Percentiles rank a stretch among this genome's conserved stretches.
Conservation (phyloP, 2,329 filamentous ascomycete genomes). For the Mycogone perniciosa region DNA sequence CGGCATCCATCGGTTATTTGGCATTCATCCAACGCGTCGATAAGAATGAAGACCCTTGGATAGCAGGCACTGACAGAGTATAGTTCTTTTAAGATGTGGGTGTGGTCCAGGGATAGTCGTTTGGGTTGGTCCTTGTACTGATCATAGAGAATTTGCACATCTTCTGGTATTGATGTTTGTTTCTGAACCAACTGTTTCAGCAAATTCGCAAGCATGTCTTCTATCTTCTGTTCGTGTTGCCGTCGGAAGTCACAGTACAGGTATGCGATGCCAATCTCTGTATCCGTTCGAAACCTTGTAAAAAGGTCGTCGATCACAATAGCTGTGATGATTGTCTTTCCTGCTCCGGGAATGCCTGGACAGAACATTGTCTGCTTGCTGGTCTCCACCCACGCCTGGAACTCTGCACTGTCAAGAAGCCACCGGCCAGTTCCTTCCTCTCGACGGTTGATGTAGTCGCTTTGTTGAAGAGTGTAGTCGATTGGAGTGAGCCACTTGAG, state of each 20-base stretch:
- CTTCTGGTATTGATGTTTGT: not conserved
- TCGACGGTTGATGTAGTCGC: no score
- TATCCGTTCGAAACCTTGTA: not conserved
- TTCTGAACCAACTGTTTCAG: not conserved
- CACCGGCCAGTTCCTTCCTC: not conserved
- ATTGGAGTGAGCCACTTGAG: no score
- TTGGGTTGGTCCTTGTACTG: not conserved
- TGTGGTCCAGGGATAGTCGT: not conserved
- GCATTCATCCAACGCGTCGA: not conserved
- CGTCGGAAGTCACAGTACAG: not conserved
- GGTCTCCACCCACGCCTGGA: not conserved
- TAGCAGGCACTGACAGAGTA: not conserved
- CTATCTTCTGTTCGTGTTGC: not conserved
- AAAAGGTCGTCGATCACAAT: conserved; percentile 32
- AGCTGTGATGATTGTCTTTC: conserved; percentile 41
- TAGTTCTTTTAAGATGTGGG: not conserved
- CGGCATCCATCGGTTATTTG: not conserved
- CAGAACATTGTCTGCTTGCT: conserved; percentile 31
- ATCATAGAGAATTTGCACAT: not conserved
- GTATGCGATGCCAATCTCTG: not conserved
- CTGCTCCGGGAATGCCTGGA: conserved; percentile 27
- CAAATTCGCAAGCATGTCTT: not conserved
- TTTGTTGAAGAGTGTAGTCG: no score
- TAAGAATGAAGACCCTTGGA: no score
- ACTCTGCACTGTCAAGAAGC: not conserved